Evolutionary conservation across 2,329 filamentous ascomycete species (phyloP), one percentile per base, ranked within the genome.

Genomic region (Lecanosticta acicola): DNA sequence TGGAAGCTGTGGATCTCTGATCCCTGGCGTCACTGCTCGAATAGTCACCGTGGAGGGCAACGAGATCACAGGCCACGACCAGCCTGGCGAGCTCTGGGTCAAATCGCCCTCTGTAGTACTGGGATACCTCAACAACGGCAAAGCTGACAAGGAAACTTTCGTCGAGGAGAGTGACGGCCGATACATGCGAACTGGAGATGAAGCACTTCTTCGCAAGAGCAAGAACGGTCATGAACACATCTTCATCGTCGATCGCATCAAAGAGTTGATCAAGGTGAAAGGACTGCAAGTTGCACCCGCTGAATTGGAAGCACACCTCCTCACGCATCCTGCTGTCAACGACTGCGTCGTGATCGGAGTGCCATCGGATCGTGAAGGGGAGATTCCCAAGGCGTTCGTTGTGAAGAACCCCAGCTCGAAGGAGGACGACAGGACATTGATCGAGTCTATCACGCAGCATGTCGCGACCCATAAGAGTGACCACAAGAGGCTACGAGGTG

Each of bases 41-140:
- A 68, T 94, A 3, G 66, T 94, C 14, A 79, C 78, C 3, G 64
- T 72, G 1, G 83, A 90, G 49, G 86, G 85, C 1, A 71, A 73
- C 4, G 86, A 93, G 60, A 75, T 93, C 45, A 83, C 77, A 0
- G 76, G 71, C 5, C 81, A 85, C 55, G 80, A 91, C 50, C 79
- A 81, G 37, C 85, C 84, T 0, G 90, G 90, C 29, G 90, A 96
- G 66, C 76, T 96, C 11, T 74, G 87, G 14, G 78, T 94, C 17
- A 85, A 87, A 62, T 80, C 80, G 0, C 89, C 88, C 0, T 82
- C 83, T 1, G 79, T 94, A 1, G 81, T 85, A 0, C 68, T 95
- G 0, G 90, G 90, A 1, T 96, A 96, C 57, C 70, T 94, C 43
- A 85, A 94, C 68, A 94, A 95, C 60, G 81, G 85, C 36, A 83